A percentile compares a stretch with the other conserved stretches of the same genome.
Conservation (phyloP, 2,329 filamentous ascomycete species). For the Arthrobotrys megalospora region DNA sequence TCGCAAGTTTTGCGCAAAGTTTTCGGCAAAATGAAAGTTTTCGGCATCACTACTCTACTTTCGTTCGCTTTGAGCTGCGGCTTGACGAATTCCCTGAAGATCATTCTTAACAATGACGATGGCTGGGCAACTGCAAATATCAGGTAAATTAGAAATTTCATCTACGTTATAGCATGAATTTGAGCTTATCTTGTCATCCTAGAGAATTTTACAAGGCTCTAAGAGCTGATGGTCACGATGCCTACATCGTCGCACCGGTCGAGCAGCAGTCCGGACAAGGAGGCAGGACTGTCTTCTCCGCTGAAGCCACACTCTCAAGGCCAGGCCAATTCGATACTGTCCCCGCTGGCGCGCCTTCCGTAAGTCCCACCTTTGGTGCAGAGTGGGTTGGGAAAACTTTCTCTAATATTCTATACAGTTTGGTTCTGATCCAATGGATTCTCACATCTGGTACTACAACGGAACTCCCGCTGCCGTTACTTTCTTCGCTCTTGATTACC, state of each 20-base stretch:
- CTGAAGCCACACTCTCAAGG: conserved; percentile 67
- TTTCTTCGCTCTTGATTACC: conserved; percentile 73
- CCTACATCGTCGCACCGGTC: conserved; percentile 68
- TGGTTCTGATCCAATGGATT: conserved; percentile 71
- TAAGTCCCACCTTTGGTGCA: conserved; percentile 61
- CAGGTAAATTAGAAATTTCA: conserved; percentile 42
- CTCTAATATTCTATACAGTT: conserved; percentile 27
- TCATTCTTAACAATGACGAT: conserved; percentile 66
- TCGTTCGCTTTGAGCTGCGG: conserved; percentile 22
- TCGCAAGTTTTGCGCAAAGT: conserved; percentile 4
- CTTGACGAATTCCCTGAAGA: conserved; percentile 33
- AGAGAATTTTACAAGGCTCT: conserved; percentile 68
- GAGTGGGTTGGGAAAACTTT: not conserved
- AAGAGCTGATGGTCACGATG: conserved; percentile 67
- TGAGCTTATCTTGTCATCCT: not conserved
- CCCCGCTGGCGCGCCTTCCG: conserved; percentile 69
- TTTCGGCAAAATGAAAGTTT: conserved; percentile 47
- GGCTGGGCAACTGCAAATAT: conserved; percentile 69
- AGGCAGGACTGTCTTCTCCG: conserved; percentile 69
- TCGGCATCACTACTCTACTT: conserved; percentile 7
- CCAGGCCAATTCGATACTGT: conserved; percentile 70
- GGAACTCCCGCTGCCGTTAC: conserved; percentile 74
- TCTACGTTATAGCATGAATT: not conserved
- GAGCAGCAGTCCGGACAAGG: conserved; percentile 70
- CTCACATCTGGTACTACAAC: conserved; percentile 75